These are phyloP conservation scores for Fusarium pseudonygamai DNA, from an alignment of 2,329 filamentous ascomycete species.

Conservation along the genomic window DNA sequence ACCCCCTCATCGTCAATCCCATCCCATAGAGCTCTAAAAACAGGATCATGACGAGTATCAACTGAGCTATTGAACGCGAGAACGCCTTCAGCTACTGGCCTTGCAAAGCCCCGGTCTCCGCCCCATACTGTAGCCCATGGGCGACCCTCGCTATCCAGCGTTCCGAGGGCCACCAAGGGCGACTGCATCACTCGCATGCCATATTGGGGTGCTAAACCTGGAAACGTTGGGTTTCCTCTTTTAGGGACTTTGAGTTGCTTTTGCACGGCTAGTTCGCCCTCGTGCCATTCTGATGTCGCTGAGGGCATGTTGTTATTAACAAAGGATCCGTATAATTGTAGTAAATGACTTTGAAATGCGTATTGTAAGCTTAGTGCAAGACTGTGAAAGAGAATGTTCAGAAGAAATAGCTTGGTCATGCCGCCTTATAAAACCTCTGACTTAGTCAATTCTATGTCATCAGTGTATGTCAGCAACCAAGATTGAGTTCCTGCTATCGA, in stretches of 20 bases:
- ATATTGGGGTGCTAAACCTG: constrained; percentile 69
- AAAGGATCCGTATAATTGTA: constrained; percentile 6
- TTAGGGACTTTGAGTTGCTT: constrained; percentile 66
- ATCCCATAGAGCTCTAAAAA: constrained; percentile 70
- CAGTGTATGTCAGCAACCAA: not conserved
- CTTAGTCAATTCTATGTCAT: constrained; percentile 21
- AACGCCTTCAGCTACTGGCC: constrained; percentile 68
- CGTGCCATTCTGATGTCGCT: constrained; percentile 60
- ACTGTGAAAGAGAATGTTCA: not conserved
- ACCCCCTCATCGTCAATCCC: constrained; percentile 56
- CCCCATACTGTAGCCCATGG: constrained; percentile 85
- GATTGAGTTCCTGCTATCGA: not conserved
- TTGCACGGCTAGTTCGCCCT: constrained; percentile 74
- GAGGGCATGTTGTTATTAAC: constrained; percentile 42
- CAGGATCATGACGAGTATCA: constrained; percentile 73
- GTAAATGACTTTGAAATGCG: not conserved
- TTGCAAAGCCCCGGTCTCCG: constrained; percentile 74
- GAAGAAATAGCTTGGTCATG: constrained; percentile 3
- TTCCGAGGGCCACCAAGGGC: constrained; percentile 77
- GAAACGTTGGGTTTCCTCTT: constrained; percentile 71
- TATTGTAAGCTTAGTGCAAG: constrained; percentile 9
- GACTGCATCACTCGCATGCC: constrained; percentile 68
- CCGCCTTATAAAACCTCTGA: not conserved
- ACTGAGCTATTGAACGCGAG: constrained; percentile 72
- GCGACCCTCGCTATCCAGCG: constrained; percentile 69